phyloP scores from a whole-genome alignment of 306 rosid species.

The Trichosanthes truncata region DNA sequence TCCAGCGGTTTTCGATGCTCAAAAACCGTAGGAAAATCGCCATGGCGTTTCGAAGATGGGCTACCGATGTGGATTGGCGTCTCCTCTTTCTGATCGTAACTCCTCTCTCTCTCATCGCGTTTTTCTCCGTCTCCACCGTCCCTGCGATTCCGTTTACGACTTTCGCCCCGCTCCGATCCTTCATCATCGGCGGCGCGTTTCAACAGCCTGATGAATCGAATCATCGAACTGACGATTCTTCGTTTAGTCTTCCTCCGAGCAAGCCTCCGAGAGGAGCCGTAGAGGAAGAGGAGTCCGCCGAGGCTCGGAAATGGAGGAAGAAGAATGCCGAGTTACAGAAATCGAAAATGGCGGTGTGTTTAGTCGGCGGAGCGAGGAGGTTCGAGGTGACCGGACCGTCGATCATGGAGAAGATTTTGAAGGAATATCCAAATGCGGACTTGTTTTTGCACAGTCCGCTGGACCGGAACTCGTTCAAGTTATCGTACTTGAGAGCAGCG shows the following conservation, averaged over 20 bases:
- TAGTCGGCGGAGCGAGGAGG: constrained; percentile 94
- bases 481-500: constrained; percentile 51
- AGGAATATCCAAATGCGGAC: constrained; percentile 69
- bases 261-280: neutral
- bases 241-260: neutral
- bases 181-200: constrained; percentile 19
- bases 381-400: constrained; percentile 94
- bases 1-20: neutral
- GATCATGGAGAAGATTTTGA: constrained; percentile 41
- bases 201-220: neutral
- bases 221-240: neutral
- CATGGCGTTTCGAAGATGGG: constrained; percentile 19
- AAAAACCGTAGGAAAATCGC: constrained; percentile 17
- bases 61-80: constrained; percentile 43
- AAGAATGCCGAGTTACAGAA: constrained; percentile 33
- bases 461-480: constrained; percentile 51
- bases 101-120: constrained; percentile 34
- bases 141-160: constrained; percentile 20
- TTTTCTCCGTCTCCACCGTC: constrained; percentile 27
- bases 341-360: constrained; percentile 75
- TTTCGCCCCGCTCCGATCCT: constrained; percentile 25
- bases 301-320: neutral
- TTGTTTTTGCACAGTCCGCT: constrained; percentile 65
- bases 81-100: constrained; percentile 30
- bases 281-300: neutral